A percentile compares a stretch with the other conserved stretches of the same genome.
Conservation (phyloP, 371 early-diverging fungal genomes). For the Syncephalastrum racemosum region DNA sequence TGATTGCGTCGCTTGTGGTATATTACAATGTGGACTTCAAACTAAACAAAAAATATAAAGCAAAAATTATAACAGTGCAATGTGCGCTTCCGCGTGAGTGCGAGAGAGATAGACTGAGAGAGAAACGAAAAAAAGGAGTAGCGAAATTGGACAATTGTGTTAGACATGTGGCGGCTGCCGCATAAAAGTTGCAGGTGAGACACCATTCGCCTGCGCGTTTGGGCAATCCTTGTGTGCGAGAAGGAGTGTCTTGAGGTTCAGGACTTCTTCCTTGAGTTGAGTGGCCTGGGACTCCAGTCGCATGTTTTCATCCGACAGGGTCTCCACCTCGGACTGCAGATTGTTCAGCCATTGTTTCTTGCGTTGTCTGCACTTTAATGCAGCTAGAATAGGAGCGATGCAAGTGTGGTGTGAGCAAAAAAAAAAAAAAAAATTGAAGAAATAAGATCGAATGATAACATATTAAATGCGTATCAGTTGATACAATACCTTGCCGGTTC, state of each 20-base stretch:
- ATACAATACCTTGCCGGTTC: conserved; percentile 64
- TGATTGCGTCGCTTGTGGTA: neutral
- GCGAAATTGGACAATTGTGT: too few relatives aligned
- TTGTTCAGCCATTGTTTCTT: conserved; percentile 63
- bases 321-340: conserved; percentile 59
- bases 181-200: neutral
- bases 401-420: neutral
- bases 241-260: conserved; percentile 53
- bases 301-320: conserved; percentile 50
- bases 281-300: conserved; percentile 41
- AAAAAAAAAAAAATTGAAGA: conserved; percentile 15
- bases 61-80: too few relatives aligned
- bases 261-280: conserved; percentile 50
- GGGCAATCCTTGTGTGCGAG: conserved; percentile 58
- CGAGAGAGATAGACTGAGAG: too few relatives aligned
- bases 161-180: too few relatives aligned
- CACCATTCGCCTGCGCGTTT: conserved; percentile 25
- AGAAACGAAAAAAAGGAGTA: too few relatives aligned
- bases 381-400: conserved; percentile 40
- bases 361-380: conserved; percentile 69
- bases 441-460: neutral
- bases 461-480: neutral
- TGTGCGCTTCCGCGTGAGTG: too few relatives aligned
- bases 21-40: too few relatives aligned
- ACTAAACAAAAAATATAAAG: too few relatives aligned